These are phyloP conservation scores for Penicillium expansum DNA, from an alignment of 2,329 filamentous ascomycete species.

Conservation along the genomic window DNA sequence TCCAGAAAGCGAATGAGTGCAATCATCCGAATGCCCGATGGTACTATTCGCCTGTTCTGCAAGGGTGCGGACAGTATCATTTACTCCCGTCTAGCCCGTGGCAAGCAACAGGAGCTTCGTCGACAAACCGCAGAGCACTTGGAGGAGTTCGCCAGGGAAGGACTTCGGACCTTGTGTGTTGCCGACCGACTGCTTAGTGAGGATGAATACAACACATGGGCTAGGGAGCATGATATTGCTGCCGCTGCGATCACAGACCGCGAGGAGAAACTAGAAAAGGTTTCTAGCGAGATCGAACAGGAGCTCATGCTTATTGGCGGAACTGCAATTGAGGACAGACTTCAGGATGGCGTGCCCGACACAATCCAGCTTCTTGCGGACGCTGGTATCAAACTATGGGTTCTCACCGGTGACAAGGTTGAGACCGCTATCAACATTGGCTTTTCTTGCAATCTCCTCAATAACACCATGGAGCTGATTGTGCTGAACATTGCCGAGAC, in stretches of 20 bases:
- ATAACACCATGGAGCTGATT: constrained; percentile 97
- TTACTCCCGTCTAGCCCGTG: constrained; percentile 81
- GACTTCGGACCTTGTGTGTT: constrained; percentile 89
- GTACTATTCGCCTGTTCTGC: constrained; percentile 85
- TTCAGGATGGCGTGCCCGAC: constrained; percentile 95
- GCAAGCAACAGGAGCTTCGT: constrained; percentile 81
- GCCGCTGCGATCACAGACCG: constrained; percentile 79
- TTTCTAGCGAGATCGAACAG: constrained; percentile 86
- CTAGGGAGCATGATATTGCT: constrained; percentile 79
- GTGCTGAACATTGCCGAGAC: constrained; percentile 82
- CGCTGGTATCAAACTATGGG: constrained; percentile 98
- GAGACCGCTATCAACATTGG: constrained; percentile 99
- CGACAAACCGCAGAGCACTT: constrained; percentile 85
- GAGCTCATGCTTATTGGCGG: constrained; percentile 85
- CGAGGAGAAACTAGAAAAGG: constrained; percentile 88
- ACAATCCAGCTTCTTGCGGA: constrained; percentile 87
- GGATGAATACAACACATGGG: constrained; percentile 81
- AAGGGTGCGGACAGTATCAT: constrained; percentile 98
- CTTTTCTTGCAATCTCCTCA: constrained; percentile 95
- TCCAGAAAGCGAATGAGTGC: constrained; percentile 96
- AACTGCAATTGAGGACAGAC: constrained; percentile 93
- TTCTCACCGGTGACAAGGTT: constrained; percentile 96
- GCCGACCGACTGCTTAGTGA: constrained; percentile 78
- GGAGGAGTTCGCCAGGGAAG: constrained; percentile 95
- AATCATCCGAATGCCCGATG: constrained; percentile 91